These are phyloP conservation scores for Bothriochloa decipiens DNA, from an alignment of 176 grass and related monocot species.

Conservation along the genomic window DNA sequence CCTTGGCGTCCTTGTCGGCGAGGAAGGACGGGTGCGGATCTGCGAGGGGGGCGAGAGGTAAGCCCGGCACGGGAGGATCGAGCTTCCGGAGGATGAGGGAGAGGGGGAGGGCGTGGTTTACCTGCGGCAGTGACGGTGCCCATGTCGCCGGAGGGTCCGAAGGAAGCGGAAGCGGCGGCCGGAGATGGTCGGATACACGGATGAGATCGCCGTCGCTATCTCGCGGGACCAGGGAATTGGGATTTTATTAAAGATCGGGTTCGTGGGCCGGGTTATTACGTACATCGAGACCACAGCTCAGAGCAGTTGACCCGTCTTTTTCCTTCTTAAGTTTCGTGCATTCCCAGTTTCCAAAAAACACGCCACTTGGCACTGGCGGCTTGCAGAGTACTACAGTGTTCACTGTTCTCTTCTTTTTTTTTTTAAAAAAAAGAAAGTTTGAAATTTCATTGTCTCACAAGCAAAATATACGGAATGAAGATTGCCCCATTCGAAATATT, in stretches of 20 bases:
- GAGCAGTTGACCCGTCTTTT: too few species aligned
- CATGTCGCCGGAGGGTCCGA: constrained; percentile 40
- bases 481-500: too few species aligned
- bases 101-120: background rate
- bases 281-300: too few species aligned
- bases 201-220: background rate
- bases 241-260: background rate
- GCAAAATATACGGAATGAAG: too few species aligned
- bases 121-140: constrained; percentile 45
- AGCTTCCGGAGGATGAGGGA: too few species aligned
- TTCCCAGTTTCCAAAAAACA: background rate
- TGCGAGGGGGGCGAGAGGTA: background rate
- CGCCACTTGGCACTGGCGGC: too few species aligned
- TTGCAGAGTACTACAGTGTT: too few species aligned
- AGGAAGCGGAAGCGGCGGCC: background rate
- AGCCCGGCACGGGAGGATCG: too few species aligned
- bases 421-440: too few species aligned
- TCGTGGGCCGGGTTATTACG: constrained; percentile 10
- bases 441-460: too few species aligned
- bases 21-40: constrained; percentile 57
- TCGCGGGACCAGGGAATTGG: constrained; percentile 8
- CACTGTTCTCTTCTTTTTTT: too few species aligned
- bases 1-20: constrained; percentile 65
- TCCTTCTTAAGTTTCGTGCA: background rate
- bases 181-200: background rate